phyloP scores from a whole-genome alignment of 805 yeast genomes.

The Candida sphagnicola region DNA sequence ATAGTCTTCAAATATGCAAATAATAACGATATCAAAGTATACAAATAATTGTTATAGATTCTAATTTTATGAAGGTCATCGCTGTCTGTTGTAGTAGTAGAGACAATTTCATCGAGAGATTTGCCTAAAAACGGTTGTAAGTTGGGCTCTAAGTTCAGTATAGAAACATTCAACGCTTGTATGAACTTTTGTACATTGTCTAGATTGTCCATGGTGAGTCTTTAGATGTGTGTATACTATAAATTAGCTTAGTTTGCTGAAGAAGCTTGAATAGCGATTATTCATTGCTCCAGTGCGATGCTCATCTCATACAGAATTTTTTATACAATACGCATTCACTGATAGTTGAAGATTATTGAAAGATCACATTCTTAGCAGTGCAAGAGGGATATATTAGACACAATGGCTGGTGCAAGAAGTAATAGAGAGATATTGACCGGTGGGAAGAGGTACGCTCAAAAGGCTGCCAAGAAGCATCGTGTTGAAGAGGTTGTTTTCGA shows the following conservation, averaged over 20 bases:
- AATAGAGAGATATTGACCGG: conserved; percentile 88
- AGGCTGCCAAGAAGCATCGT: conserved; percentile 59
- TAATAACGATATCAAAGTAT: conserved; percentile 52
- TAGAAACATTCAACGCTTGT: conserved; percentile 31
- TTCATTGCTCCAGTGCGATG: no score
- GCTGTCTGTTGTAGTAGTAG: conserved; percentile 17
- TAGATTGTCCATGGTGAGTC: conserved; percentile 42
- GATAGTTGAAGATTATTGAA: no score
- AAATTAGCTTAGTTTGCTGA: no score
- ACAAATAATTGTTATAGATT: conserved; percentile 40
- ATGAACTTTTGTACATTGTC: conserved; percentile 40
- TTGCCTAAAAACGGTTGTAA: conserved; percentile 34
- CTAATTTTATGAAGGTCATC: conserved; percentile 24
- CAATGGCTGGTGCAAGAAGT: conserved; percentile 27
- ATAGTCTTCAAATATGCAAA: conserved; percentile 56
- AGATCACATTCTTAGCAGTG: no score
- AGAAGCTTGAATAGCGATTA: no score
- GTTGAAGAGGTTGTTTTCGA: conserved; percentile 87
- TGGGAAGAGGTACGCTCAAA: conserved; percentile 73
- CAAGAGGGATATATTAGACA: no score
- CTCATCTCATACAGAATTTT: not conserved
- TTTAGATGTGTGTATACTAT: not conserved
- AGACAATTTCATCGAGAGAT: conserved; percentile 36
- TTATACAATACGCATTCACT: no score
- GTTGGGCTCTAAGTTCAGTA: conserved; percentile 29